Percentiles rank a stretch among this genome's conserved stretches.
Conservation (phyloP, 257 asterid genomes). For the Forsythia suspensa region DNA sequence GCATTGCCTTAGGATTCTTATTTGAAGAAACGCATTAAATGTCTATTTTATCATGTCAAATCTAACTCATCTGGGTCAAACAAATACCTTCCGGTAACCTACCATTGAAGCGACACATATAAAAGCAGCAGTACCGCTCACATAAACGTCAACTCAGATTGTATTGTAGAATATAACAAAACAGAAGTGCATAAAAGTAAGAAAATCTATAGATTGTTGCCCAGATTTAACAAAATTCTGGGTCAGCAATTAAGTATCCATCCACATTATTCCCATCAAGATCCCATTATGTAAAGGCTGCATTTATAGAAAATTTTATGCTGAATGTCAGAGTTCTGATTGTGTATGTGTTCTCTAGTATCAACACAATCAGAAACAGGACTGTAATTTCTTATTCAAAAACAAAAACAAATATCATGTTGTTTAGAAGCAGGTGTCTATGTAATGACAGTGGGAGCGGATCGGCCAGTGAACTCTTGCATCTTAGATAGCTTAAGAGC, state of each 20-base stretch:
- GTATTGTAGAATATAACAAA: no score
- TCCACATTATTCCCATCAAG: not conserved
- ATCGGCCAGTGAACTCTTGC: constrained; percentile 87
- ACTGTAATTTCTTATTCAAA: not conserved
- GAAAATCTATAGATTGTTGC: not conserved
- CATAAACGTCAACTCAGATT: no score
- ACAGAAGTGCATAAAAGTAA: no score
- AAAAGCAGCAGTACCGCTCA: no score
- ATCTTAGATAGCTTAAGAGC: constrained; percentile 93
- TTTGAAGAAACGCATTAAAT: no score
- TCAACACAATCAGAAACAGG: not conserved
- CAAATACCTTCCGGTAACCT: no score
- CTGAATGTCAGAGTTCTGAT: not conserved
- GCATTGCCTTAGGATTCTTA: no score
- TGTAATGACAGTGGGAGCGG: constrained; percentile 92
- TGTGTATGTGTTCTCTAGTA: not conserved
- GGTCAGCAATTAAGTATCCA: not conserved
- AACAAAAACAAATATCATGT: not conserved
- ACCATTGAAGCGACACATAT: no score
- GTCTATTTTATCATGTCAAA: no score
- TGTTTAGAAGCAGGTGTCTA: constrained; percentile 27
- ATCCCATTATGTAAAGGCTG: not conserved
- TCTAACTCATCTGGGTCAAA: no score
- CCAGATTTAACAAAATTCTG: not conserved
- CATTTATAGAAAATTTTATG: not conserved